Evolutionary conservation across 2,329 filamentous ascomycete species (phyloP).

Genomic region (Taxawa tesnikishii): DNA sequence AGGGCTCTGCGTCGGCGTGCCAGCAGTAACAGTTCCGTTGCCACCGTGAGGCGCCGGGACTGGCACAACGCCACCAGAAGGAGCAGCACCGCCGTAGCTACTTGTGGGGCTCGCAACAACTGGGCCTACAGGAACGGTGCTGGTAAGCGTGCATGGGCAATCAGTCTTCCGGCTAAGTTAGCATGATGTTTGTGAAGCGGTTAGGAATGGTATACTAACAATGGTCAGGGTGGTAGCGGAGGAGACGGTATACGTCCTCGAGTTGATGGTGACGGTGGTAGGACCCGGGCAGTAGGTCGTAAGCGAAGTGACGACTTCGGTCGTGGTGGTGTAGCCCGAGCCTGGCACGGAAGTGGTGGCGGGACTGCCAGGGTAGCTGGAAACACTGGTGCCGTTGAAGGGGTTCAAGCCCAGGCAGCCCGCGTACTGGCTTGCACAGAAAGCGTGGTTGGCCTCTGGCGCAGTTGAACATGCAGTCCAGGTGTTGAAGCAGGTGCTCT

Average conservation of each 20-base stretch:
- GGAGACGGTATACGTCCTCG: slow-evolving; percentile 58
- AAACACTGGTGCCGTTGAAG: slow-evolving; percentile 1
- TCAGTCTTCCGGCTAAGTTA: no score
- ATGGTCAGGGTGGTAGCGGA: slow-evolving; percentile 15
- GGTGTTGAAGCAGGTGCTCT: slow-evolving; percentile 2
- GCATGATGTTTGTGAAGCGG: no score
- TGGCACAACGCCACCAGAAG: no score
- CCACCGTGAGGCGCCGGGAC: no score
- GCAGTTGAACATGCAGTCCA: slow-evolving; percentile 1
- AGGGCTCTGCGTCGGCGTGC: no score
- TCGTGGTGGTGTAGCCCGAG: no score
- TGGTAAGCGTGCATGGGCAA: no score
- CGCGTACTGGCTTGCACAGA: slow-evolving; percentile 7
- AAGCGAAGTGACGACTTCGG: slow-evolving; percentile 47
- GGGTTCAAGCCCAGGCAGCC: slow-evolving; percentile 9
- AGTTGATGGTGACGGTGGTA: slow-evolving; percentile 51
- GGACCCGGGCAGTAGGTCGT: slow-evolving; percentile 61
- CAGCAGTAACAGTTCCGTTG: no score
- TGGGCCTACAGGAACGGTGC: no score
- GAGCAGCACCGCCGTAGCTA: no score
- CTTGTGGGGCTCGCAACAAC: no score
- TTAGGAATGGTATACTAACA: slow-evolving; percentile 1
- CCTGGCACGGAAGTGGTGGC: slow-evolving; percentile 1
- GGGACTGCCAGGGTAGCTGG: neutral
- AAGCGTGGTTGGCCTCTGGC: slow-evolving; percentile 3